Evolutionary conservation across 306 rosid genomes (phyloP).

Genomic region (Abrus precatorius): DNA sequence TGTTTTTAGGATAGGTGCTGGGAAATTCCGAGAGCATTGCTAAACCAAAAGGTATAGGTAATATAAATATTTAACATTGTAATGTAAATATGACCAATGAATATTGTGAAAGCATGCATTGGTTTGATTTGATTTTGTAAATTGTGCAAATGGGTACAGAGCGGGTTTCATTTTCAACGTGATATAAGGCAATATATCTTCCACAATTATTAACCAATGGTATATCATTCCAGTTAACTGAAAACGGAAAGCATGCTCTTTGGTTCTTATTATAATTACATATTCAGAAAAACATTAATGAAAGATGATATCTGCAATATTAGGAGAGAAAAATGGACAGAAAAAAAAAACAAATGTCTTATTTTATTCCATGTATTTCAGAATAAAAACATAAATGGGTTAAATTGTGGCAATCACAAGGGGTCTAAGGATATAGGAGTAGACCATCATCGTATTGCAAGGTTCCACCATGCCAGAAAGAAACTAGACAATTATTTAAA

Average conservation of each 20-base stretch:
- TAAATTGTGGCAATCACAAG: not conserved
- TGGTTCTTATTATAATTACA: not conserved
- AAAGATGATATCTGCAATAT: not conserved
- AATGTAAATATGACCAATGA: too few relatives aligned
- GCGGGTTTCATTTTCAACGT: not conserved
- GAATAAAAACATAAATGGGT: too few relatives aligned
- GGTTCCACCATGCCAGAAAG: constrained; percentile 38
- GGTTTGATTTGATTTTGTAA: not conserved
- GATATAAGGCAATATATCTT: too few relatives aligned
- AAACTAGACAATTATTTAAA: constrained; percentile 14
- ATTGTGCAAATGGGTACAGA: not conserved
- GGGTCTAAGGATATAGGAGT: constrained; percentile 8
- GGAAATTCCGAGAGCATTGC: too few relatives aligned
- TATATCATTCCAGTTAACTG: not conserved
- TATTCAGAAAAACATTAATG: not conserved
- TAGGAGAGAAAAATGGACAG: too few relatives aligned
- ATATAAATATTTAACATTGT: too few relatives aligned
- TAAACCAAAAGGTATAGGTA: too few relatives aligned
- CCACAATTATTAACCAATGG: too few relatives aligned
- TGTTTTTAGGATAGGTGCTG: too few relatives aligned
- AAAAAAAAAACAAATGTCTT: too few relatives aligned
- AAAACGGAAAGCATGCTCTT: not conserved
- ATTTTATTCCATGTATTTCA: too few relatives aligned
- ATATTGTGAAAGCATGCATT: too few relatives aligned
- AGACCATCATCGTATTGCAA: constrained; percentile 25